A percentile compares a stretch with the other conserved stretches of the same genome.
Evolutionary conservation across 805 yeast genomes (phyloP).

Genomic region (Starmera quercuum): DNA sequence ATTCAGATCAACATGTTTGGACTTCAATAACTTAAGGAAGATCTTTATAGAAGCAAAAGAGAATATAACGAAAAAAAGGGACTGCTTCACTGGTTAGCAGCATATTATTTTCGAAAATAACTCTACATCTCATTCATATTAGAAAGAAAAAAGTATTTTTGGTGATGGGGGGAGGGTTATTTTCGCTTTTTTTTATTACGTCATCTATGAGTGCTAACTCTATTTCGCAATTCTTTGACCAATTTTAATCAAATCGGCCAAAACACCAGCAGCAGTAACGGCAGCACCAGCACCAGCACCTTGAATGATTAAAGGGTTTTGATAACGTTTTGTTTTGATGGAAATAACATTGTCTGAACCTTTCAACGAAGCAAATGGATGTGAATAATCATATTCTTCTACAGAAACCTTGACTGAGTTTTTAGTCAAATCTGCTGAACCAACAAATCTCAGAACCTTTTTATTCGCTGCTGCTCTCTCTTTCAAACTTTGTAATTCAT

Average conservation of each 20-base stretch:
- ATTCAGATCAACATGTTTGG: slow-evolving; percentile 56
- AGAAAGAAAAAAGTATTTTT: background rate
- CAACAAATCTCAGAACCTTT: slow-evolving; percentile 91
- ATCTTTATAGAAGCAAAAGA: slow-evolving; percentile 55
- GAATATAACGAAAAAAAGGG: no score
- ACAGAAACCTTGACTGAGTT: slow-evolving; percentile 78
- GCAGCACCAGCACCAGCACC: slow-evolving; percentile 95
- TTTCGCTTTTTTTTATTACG: background rate
- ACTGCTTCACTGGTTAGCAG: no score
- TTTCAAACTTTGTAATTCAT: slow-evolving; percentile 68
- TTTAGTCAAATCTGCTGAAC: slow-evolving; percentile 72
- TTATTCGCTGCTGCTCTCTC: slow-evolving; percentile 73
- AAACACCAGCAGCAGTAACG: slow-evolving; percentile 81
- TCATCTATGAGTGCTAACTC: background rate
- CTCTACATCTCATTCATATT: no score
- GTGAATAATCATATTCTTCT: slow-evolving; percentile 78
- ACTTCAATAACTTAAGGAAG: slow-evolving; percentile 36
- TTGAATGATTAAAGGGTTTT: slow-evolving; percentile 88
- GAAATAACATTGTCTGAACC: slow-evolving; percentile 96
- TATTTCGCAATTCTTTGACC: slow-evolving; percentile 67
- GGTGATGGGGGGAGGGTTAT: background rate
- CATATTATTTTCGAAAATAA: no score
- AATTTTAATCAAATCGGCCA: slow-evolving; percentile 87
- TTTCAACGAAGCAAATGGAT: slow-evolving; percentile 91
- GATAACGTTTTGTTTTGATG: slow-evolving; percentile 84